These are phyloP conservation scores for Hevea brasiliensis DNA, from an alignment of 345 rosid species.

Conservation along the genomic window DNA sequence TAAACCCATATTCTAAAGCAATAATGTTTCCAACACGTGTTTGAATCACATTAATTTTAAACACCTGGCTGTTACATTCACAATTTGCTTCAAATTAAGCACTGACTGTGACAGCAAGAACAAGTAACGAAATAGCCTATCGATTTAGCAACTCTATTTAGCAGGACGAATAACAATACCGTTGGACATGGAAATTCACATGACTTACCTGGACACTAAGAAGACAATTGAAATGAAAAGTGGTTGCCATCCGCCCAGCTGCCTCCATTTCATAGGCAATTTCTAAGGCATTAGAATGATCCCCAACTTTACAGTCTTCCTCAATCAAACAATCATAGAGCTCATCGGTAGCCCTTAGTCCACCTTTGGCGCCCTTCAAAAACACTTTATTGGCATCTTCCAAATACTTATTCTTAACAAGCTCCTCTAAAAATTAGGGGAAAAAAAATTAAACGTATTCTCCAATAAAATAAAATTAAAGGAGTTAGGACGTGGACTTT, in stretches of 20 bases:
- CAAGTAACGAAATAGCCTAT: not conserved
- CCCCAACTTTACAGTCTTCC: conserved; percentile 90
- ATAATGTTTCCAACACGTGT: not conserved
- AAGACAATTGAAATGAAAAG: conserved; percentile 92
- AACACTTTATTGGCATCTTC: conserved; percentile 88
- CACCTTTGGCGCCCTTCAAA: conserved; percentile 78
- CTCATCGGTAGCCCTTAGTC: conserved; percentile 77
- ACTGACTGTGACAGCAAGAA: not conserved
- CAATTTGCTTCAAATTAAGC: not conserved
- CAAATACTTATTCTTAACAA: conserved; percentile 63
- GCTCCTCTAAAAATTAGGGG: conserved; percentile 53
- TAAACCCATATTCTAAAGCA: not conserved
- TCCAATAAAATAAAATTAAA: conserved; percentile 1
- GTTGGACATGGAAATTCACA: conserved; percentile 12
- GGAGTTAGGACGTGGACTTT: conserved; percentile 12
- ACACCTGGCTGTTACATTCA: not conserved
- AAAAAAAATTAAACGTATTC: not conserved
- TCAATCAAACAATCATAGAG: conserved; percentile 81
- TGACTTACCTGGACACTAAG: conserved; percentile 86
- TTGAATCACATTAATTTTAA: not conserved
- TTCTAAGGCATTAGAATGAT: conserved; percentile 92
- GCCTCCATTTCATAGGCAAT: conserved; percentile 96
- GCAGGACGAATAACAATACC: not conserved
- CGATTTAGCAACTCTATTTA: not conserved
- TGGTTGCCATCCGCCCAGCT: conserved; percentile 90